Evolutionary conservation across 805 yeast genomes (phyloP).

Genomic region (Sugiyamaella mastotermitis): DNA sequence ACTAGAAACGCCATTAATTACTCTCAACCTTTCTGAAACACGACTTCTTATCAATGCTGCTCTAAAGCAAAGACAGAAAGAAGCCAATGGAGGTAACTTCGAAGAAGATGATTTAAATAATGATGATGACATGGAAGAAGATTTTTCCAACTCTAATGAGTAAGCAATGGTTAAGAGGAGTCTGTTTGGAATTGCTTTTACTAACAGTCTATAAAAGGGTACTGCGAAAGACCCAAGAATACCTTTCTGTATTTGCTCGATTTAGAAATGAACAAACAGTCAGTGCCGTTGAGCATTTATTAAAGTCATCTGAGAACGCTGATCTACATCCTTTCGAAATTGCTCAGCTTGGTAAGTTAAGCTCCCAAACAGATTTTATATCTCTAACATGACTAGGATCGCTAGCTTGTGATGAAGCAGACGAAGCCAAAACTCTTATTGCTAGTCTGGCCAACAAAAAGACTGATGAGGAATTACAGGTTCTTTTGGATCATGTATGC

Average conservation of each 20-base stretch:
- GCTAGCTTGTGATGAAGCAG: slow-evolving; percentile 91
- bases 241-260: slow-evolving; percentile 77
- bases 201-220: slow-evolving; percentile 51
- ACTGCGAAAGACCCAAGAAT: slow-evolving; percentile 84
- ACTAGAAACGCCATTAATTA: slow-evolving; percentile 65
- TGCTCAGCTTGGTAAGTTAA: slow-evolving; percentile 59
- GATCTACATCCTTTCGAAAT: slow-evolving; percentile 91
- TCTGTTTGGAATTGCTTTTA: background rate
- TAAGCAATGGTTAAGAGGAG: slow-evolving; percentile 6
- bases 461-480: slow-evolving; percentile 80
- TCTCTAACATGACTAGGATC: slow-evolving; percentile 44
- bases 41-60: slow-evolving; percentile 87
- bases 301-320: slow-evolving; percentile 65
- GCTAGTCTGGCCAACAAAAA: slow-evolving; percentile 82
- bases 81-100: slow-evolving; percentile 27
- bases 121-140: slow-evolving; percentile 33
- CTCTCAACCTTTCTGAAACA: slow-evolving; percentile 86
- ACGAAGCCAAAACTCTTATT: slow-evolving; percentile 89
- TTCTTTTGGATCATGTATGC: slow-evolving; percentile 80
- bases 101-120: slow-evolving; percentile 33
- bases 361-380: background rate
- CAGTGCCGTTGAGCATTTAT: slow-evolving; percentile 83
- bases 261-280: slow-evolving; percentile 91
- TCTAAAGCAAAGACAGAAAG: slow-evolving; percentile 61
- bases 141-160: slow-evolving; percentile 32